Conservation (phyloP, 371 early-diverging fungal genomes). For the Capniomyces stellatus region DNA sequence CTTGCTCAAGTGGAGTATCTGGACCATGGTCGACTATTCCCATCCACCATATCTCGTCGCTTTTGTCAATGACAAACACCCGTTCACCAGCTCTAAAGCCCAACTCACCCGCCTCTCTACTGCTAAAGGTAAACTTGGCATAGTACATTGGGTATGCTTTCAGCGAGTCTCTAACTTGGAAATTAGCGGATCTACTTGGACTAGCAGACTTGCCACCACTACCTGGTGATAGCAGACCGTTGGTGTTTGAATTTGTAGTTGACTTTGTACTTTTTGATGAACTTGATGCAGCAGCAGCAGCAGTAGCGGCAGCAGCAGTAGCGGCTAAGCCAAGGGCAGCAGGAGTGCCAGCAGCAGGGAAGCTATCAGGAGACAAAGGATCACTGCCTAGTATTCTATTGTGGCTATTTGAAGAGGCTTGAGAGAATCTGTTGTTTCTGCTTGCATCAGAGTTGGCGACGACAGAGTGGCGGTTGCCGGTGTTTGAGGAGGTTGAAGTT, state of each 20-base stretch:
- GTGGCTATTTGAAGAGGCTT: conserved; percentile 2
- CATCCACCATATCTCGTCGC: conserved; percentile 74
- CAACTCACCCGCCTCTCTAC: conserved; percentile 57
- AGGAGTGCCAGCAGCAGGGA: conserved; percentile 19
- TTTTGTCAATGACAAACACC: conserved; percentile 54
- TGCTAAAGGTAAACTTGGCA: conserved; percentile 53
- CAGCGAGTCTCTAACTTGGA: conserved; percentile 24
- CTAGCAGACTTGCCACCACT: too few relatives aligned
- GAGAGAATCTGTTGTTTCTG: background rate
- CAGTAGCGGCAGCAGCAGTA: conserved; percentile 22
- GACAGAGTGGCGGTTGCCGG: background rate
- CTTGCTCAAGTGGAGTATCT: conserved; percentile 34
- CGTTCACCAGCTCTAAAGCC: conserved; percentile 53
- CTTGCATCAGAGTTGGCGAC: background rate
- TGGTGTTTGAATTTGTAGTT: too few relatives aligned
- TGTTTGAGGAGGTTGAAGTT: too few relatives aligned
- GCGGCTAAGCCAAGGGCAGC: conserved; percentile 24
- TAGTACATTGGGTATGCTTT: conserved; percentile 34
- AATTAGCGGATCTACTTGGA: background rate
- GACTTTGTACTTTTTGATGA: too few relatives aligned
- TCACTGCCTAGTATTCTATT: background rate
- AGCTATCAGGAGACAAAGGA: background rate
- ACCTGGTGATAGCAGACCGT: too few relatives aligned
- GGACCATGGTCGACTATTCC: conserved; percentile 45
- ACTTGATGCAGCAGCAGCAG: conserved; percentile 21